Evolutionary conservation across 352 stramenopile genomes (phyloP).

Genomic region (Globisporangium recalcitrans): DNA sequence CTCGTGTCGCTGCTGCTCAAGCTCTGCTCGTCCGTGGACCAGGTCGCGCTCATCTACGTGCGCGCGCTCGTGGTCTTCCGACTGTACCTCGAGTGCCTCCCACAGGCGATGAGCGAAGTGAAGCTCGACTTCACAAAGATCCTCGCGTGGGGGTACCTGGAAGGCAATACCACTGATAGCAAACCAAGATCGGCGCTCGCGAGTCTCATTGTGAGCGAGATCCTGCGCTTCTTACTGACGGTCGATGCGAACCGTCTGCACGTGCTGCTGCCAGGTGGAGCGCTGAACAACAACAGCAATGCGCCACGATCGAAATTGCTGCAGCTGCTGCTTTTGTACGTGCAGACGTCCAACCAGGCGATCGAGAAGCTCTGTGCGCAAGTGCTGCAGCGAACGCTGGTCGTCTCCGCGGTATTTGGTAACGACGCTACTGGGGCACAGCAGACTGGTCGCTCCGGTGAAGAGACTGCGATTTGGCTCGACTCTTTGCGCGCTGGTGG

Average conservation of each 20-base stretch:
- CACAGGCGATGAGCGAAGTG: constrained; percentile 67
- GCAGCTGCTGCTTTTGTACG: constrained; percentile 59
- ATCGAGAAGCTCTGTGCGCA: constrained; percentile 36
- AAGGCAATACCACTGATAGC: constrained; percentile 6
- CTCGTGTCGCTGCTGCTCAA: constrained; percentile 79
- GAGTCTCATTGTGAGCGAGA: constrained; percentile 59
- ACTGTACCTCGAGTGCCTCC: constrained; percentile 70
- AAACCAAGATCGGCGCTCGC: constrained; percentile 26
- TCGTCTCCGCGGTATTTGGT: constrained; percentile 55
- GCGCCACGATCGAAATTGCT: constrained; percentile 44
- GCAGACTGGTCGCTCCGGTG: constrained; percentile 21
- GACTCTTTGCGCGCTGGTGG: constrained; percentile 45
- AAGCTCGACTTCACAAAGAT: constrained; percentile 86
- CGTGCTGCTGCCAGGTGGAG: constrained; percentile 37
- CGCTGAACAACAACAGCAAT: constrained; percentile 16
- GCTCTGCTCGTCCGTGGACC: constrained; percentile 41
- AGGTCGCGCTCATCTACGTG: constrained; percentile 58
- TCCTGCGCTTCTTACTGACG: constrained; percentile 59
- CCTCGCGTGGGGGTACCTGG: constrained; percentile 50
- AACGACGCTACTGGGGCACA: constrained; percentile 12
- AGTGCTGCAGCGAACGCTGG: constrained; percentile 54
- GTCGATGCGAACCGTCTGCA: constrained; percentile 53
- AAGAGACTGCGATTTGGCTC: constrained; percentile 66
- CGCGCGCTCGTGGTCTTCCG: constrained; percentile 69
- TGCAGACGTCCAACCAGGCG: constrained; percentile 27